Evolutionary conservation across 192 early-diverging fungal species (phyloP), one percentile per base, ranked within the genome.

Genomic region (Podila verticillata): DNA sequence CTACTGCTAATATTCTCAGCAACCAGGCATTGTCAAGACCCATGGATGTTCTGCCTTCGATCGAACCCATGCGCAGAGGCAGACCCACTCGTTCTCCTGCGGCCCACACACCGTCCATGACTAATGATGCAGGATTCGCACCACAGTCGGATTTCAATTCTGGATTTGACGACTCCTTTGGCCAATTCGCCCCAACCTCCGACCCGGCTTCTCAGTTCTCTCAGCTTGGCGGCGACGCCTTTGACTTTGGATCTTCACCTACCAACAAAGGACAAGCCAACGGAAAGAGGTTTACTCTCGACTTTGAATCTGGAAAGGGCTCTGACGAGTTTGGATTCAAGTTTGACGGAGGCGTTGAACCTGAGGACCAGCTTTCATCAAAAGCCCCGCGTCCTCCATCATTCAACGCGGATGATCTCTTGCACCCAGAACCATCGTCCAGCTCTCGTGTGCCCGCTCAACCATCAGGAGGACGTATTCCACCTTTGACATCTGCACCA

Each of bases 1-100:
- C 81, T 59, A 80, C 73, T 57, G 70, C 80, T 60, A 67, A 73
- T 31, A 65, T 63, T 61, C 65, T 71, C 44, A 84, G 75, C 39
- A 68, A 83, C 62, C 71, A 69, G 26, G 61, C 63, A n/a, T 30
- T 75, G 57, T 56, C 68, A 36, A 79, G 47, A 81, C 68, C 83
- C 34, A 51, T 83, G 69, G 66, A 83, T 67, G 70, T 80, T 67
- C n/a, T 88, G 72, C 86, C 84, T 65, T 75, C 74, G 26, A 89
- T 93, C 65, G 85, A 87, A 36, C 95, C 96, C 0, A 98, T 98
- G 97, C 89, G 97, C 4, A 90, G 97, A 44, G 97, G 97, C 36
- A 87, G 97, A 7, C 96, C 96, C n/a, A 84, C 87, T 12, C 89
- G 84, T 22, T 49, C 68, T 57, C 75, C 63, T 20, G 61, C 60